Evolutionary conservation across 1,284 basidiomycete species (phyloP), one percentile per base, ranked within the genome.

Genomic region (Apiotrichum mycotoxinovorans): DNA sequence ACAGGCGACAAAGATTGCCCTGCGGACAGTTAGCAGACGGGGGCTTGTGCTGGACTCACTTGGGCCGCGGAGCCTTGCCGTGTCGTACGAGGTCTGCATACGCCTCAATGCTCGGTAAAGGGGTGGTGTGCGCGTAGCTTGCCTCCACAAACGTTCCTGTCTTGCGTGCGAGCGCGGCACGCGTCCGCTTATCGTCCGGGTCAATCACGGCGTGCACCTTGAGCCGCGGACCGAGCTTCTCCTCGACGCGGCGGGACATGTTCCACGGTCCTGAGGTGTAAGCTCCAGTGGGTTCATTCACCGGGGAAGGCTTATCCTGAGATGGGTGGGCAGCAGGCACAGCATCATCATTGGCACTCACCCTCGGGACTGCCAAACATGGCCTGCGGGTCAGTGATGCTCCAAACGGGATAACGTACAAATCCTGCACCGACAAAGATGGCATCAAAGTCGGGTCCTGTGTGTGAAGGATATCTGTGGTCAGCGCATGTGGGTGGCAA

Each of bases 181-280:
- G 81, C 22, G 91, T 91, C 4, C 90, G 88, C 46, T 89, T 86
- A 52, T 85, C 82, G 18, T 85, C 85, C 34, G 94, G 91, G 75
- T 98, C 94, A 69, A 98, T 87, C 56, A 98, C 81, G 17, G 91
- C 94, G 55, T 91, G 85, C 45, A 98, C 91, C 75, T 91, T 93
- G 73, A 98, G 86, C 65, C 94, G 89, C 20, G 85, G 86, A 38
- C 93, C 94, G 57, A 98, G 87, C 80, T 95, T 94, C 11, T 54
- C 33, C 58, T 74, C 70, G 11, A 66, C 57, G 45, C 71, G 62
- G 33, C 60, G 56, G 27, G 71, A 54, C 38, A 74, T 69, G 60
- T 72, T 70, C 72, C 72, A 74, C 37, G 72, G 72, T 12, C 72
- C 71, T 72, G 55, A n/a, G 25, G 3, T 7, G 27, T 26, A 1